Conservation (phyloP, 805 yeast genomes). For the Wickerhamomyces pijperi region DNA sequence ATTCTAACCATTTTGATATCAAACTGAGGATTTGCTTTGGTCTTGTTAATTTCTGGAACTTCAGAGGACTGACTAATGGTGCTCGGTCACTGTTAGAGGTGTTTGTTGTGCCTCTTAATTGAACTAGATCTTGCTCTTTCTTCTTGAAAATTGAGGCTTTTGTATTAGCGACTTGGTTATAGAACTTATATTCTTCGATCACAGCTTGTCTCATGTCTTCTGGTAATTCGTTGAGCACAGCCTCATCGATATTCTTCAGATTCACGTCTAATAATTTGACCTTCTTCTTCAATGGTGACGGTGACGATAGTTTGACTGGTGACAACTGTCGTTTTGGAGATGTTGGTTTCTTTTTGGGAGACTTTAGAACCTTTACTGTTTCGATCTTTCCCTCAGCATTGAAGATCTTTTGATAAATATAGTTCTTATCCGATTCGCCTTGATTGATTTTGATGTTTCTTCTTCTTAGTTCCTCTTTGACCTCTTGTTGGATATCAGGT, state of each 20-base stretch:
- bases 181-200: constrained; percentile 11
- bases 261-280: neutral
- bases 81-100: constrained; percentile 5
- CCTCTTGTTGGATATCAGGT: constrained; percentile 47
- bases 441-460: constrained; percentile 21
- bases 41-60: constrained; percentile 23
- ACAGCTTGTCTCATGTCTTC: constrained; percentile 9
- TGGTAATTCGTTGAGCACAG: constrained; percentile 17
- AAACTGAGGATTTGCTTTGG: constrained; percentile 24
- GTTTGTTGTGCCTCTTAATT: neutral
- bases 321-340: constrained; percentile 9
- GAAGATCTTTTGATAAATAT: constrained; percentile 15
- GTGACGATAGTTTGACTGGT: constrained; percentile 8
- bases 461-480: constrained; percentile 38
- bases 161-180: constrained; percentile 6
- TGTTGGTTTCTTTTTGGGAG: constrained; percentile 7
- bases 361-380: constrained; percentile 10
- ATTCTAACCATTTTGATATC: constrained; percentile 26
- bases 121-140: neutral
- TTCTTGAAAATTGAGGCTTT: constrained; percentile 8
- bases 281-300: neutral
- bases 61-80: constrained; percentile 3
- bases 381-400: constrained; percentile 6
- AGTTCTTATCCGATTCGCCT: constrained; percentile 13
- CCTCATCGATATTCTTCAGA: constrained; percentile 9